Evolutionary conservation across 2,329 filamentous ascomycete species (phyloP), one percentile per base, ranked within the genome.

Genomic region (Microdochium nivale): DNA sequence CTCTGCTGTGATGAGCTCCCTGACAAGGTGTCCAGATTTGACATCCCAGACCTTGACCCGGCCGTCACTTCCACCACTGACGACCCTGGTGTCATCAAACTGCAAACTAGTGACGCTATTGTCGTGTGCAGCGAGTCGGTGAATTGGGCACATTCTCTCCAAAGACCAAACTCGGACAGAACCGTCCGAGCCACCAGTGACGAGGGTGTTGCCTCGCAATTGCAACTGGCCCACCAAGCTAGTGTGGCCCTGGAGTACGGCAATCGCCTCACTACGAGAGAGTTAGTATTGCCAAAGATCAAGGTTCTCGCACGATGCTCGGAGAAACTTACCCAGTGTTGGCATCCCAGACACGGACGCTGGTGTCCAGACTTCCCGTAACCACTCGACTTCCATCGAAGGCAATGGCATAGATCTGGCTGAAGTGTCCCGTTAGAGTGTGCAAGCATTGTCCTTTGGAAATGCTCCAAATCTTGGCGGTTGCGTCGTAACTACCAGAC

Each of bases 31-130:
- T 3, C 94, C 94, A 2, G 89, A 94, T 69, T 94, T 90, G 53
- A 97, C 75, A 70, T 96, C 92, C 94, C 94, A 99, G 51, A 99
- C 91, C 70, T 97, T 99, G 58, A 99, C 94, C 50, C 94, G 81
- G n/a, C 94, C 94, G 69, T 99, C 94, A 61, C 89, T 95, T 49
- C 94, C 95, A 60, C 94, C 94, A 65, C 90, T 96, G 52, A 99
- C 91, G 54, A 99, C 94, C 51, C 94, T 82, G 24, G 87, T 91
- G 64, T 96, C 91, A 63, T 99, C 94, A 66, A 99, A 99, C 65
- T 99, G 94, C 59, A 99, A 74, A 67, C 90, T 96, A 1, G 94
- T 99, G 50, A 99, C 94, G 66, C 91, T 96, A 68, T 99, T 99
- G 69, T 99, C 94, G 66, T 99, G 94, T 3, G 94, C 94, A 40